These are phyloP conservation scores for Arbutus unedo DNA, from an alignment of 148 eudicot species.

Conservation along the genomic window DNA sequence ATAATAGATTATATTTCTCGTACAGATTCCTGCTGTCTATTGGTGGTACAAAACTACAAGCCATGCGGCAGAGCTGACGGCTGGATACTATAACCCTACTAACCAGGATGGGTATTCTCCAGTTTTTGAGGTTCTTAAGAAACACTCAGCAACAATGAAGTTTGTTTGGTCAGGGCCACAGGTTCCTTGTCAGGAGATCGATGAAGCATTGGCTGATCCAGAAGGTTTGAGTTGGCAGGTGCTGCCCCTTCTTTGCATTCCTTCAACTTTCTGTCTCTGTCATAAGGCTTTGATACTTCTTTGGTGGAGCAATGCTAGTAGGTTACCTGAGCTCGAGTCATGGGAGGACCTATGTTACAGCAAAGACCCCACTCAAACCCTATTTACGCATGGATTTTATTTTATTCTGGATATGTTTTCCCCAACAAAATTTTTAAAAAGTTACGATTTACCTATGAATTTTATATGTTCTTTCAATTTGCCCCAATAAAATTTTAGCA, in stretches of 20 bases:
- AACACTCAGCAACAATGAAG: conserved; percentile 44
- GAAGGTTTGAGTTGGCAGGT: conserved; percentile 79
- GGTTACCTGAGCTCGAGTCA: background rate
- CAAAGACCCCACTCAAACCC: background rate
- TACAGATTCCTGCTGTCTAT: conserved; percentile 61
- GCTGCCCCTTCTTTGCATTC: conserved; percentile 12
- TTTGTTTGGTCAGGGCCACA: conserved; percentile 39
- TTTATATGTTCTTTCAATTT: too few relatives aligned
- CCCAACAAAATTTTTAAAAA: background rate
- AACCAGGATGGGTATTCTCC: conserved; percentile 61
- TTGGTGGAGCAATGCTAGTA: background rate
- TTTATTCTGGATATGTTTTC: background rate
- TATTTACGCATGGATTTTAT: background rate
- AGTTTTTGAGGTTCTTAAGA: conserved; percentile 47
- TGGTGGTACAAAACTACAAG: conserved; percentile 73
- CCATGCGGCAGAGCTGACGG: conserved; percentile 77
- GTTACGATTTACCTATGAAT: too few relatives aligned
- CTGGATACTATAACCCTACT: conserved; percentile 60
- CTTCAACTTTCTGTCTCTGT: background rate
- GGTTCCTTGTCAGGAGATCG: conserved; percentile 33
- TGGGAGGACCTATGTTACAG: background rate
- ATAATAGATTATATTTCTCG: background rate
- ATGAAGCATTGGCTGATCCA: conserved; percentile 58
- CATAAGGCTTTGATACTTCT: background rate
- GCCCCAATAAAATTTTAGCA: too few relatives aligned